These are phyloP conservation scores for Arachis monticola DNA, from an alignment of 331 rosid genomes.

Conservation along the genomic window DNA sequence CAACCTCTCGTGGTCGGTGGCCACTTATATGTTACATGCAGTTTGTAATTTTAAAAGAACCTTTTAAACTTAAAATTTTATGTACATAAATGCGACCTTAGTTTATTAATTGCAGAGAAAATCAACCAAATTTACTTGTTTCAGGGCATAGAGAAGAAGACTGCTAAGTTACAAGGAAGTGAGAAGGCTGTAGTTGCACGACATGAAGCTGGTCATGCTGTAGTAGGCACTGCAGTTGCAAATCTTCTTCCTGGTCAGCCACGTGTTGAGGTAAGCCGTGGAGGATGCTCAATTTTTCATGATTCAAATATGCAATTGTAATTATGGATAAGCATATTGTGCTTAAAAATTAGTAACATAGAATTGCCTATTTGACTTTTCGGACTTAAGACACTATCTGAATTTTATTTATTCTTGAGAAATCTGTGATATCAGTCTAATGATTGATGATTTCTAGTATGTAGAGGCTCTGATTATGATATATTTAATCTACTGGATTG, in stretches of 20 bases:
- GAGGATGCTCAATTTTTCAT: conserved; percentile 28
- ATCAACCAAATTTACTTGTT: conserved; percentile 44
- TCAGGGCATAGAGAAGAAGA: conserved; percentile 99
- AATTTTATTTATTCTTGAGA: neutral
- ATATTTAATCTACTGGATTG: conserved; percentile 3
- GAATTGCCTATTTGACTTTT: conserved; percentile 25
- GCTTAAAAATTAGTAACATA: neutral
- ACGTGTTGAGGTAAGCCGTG: conserved; percentile 79
- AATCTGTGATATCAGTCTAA: conserved; percentile 12
- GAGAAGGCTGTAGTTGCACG: conserved; percentile 99
- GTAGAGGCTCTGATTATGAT: conserved; percentile 5
- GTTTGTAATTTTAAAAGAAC: conserved; percentile 5
- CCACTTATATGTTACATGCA: neutral
- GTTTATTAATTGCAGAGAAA: conserved; percentile 35
- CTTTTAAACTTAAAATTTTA: conserved; percentile 19
- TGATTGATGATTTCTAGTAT: conserved; percentile 4
- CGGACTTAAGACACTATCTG: conserved; percentile 10
- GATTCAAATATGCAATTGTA: conserved; percentile 29
- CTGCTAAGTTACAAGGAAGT: conserved; percentile 85
- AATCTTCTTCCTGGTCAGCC: conserved; percentile 94
- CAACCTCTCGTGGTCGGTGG: conserved; percentile 28
- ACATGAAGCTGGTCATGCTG: conserved; percentile 99
- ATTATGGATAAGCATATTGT: conserved; percentile 21
- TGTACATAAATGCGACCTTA: conserved; percentile 4
- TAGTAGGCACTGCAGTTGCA: conserved; percentile 97